Conservation (phyloP, 164 flowering plant genomes). For the Platanus orientalis region DNA sequence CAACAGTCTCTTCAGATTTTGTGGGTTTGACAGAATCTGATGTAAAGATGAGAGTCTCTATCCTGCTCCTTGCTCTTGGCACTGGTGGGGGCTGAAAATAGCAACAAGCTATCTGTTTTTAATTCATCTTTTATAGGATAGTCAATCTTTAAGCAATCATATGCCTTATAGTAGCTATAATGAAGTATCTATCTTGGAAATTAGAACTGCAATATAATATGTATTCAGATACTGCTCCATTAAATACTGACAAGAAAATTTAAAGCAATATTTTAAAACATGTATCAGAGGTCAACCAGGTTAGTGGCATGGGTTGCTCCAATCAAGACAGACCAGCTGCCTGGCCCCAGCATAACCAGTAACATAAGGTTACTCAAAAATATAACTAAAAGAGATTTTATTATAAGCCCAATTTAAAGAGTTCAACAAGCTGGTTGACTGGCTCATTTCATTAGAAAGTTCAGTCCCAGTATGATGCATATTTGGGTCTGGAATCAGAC, state of each 20-base stretch:
- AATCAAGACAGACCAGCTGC: too few relatives aligned
- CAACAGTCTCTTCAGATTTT: conserved; percentile 30
- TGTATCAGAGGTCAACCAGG: too few relatives aligned
- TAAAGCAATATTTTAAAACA: neutral
- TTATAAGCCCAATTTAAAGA: too few relatives aligned
- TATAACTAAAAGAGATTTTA: too few relatives aligned
- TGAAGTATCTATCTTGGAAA: neutral
- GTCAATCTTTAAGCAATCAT: neutral
- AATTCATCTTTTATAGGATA: neutral
- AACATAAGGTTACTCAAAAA: too few relatives aligned
- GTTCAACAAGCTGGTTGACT: too few relatives aligned
- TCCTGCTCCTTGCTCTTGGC: conserved; percentile 65
- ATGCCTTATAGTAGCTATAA: neutral
- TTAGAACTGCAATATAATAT: neutral
- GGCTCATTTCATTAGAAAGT: too few relatives aligned
- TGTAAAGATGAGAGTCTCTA: conserved; percentile 71
- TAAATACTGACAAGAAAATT: neutral
- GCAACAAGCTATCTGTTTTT: conserved; percentile 4
- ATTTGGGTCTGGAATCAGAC: too few relatives aligned
- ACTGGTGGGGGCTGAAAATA: conserved; percentile 71
- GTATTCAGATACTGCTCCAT: neutral
- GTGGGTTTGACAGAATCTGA: conserved; percentile 44
- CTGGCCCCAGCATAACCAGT: too few relatives aligned
- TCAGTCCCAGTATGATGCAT: too few relatives aligned
- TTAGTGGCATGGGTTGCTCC: too few relatives aligned